Conservation (phyloP, 2,329 filamentous ascomycete species). For the Calcarisporium arbuscula region DNA sequence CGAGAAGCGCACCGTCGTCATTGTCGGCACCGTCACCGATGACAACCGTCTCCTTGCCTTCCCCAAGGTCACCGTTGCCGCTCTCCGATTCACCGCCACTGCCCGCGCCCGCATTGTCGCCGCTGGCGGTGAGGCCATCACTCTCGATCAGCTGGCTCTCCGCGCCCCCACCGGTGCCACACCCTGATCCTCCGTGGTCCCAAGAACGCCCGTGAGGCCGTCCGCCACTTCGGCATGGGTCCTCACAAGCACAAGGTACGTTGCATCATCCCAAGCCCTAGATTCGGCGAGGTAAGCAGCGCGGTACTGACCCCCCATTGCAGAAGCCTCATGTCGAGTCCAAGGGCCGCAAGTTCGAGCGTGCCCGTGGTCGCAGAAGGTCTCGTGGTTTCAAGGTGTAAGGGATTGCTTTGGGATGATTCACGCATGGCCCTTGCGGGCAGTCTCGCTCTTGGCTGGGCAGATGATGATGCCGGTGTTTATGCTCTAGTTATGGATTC, state of each 20-base stretch:
- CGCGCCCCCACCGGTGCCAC: slow-evolving; percentile 93
- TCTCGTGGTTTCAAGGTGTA: slow-evolving; percentile 99
- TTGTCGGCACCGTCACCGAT: slow-evolving; percentile 94
- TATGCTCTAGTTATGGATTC: slow-evolving; percentile 28
- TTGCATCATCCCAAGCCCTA: slow-evolving; percentile 7
- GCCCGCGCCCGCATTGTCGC: slow-evolving; percentile 89
- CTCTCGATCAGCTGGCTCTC: slow-evolving; percentile 94
- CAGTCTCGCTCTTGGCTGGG: slow-evolving; percentile 14
- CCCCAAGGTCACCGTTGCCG: slow-evolving; percentile 90
- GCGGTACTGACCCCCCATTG: slow-evolving; percentile 7
- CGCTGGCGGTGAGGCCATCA: slow-evolving; percentile 91
- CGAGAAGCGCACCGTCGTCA: slow-evolving; percentile 81
- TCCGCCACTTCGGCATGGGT: slow-evolving; percentile 99
- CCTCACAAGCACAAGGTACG: slow-evolving; percentile 94
- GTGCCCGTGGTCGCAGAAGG: slow-evolving; percentile 95
- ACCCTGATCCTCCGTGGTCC: slow-evolving; percentile 94
- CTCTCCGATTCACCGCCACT: slow-evolving; percentile 93
- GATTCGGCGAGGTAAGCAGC: background rate
- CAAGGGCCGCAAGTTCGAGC: slow-evolving; percentile 99
- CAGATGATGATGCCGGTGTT: slow-evolving; percentile 20
- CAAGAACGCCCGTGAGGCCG: slow-evolving; percentile 95
- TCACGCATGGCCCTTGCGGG: too few relatives aligned
- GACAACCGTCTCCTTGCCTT: slow-evolving; percentile 89
- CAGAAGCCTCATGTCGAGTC: slow-evolving; percentile 95
- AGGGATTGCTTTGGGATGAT: slow-evolving; percentile 31